Base-by-base conservation (phyloP, 2,329 filamentous ascomycete genomes). In the Lachnum nothofagi region DNA sequence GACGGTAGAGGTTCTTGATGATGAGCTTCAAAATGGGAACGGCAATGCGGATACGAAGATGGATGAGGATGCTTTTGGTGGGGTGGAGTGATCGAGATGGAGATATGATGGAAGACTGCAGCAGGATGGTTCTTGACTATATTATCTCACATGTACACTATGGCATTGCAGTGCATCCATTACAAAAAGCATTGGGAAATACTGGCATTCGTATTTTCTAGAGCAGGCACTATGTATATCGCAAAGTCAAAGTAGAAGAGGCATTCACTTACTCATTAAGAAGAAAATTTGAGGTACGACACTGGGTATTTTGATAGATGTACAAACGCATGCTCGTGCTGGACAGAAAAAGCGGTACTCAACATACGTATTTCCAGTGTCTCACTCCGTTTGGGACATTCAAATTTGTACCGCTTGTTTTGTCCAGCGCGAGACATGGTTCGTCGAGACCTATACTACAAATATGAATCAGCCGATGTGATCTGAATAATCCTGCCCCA, bases 1-100 rank as follows among this genome's bases (percentile, higher is more conserved):
- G n/a, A 48, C 22, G 3, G 42, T 25, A 6, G 40, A n/a, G 34
- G 37, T 38, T 3, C 37, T 46, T 12, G 43, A 42, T n/a, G n/a
- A 43, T 47, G 47, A 12, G 25, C 6, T 37, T 20, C 35, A 27
- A 34, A 45, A 19, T 19, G 41, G 38, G 4, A 17, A 43, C 12
- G 40, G 22, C 5, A 20, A 10, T 37, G 17, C 10, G 31, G 25
- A 44, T 17, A 24, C 33, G 44, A 9, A 41, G 25, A 42, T 25
- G 16, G 33, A 40, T 17, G 19, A 14, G 17, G 24, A 23, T 16
- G 9, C 14, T 17, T 6, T 10, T 20, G 17, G 9, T 37, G 6
- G 34, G 19, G n/a, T 37, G 19, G 34, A 16, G 10, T 37, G 10
- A 14, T 16, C 14, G 14, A 33, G 31, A 17, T 4, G n/a, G 6